Evolutionary conservation across 1,284 basidiomycete genomes (phyloP).

Genomic region (Cutaneotrichosporon spelunceum): DNA sequence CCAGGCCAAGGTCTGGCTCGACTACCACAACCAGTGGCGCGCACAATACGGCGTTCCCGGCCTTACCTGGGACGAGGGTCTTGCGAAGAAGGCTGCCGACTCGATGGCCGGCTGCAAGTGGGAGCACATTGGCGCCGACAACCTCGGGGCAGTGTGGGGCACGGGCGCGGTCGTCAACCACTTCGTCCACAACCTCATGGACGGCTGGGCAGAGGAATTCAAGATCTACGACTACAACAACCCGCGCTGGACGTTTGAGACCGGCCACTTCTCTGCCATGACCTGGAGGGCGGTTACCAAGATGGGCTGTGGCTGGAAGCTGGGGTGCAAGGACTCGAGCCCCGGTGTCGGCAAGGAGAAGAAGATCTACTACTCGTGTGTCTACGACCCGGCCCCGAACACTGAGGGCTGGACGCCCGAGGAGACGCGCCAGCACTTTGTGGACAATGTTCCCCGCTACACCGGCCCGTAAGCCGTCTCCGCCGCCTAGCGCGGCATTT

Average conservation of each 20-base stretch:
- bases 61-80: slow-evolving; percentile 10
- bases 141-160: slow-evolving; percentile 5
- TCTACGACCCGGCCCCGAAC: slow-evolving; percentile 1
- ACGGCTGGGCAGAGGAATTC: slow-evolving; percentile 18
- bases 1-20: slow-evolving; percentile 11
- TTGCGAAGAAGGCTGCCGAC: slow-evolving; percentile 3
- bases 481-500: not conserved
- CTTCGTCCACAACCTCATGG: not conserved
- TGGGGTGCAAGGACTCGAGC: slow-evolving; percentile 3
- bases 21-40: slow-evolving; percentile 19
- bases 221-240: slow-evolving; percentile 26
- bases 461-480: not conserved
- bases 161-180: not conserved
- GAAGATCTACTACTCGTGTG: not conserved
- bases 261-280: slow-evolving; percentile 45
- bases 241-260: slow-evolving; percentile 25
- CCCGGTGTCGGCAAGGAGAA: not conserved
- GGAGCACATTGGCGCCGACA: slow-evolving; percentile 13
- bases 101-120: not conserved
- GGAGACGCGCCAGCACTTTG: not conserved
- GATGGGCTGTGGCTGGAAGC: slow-evolving; percentile 38
- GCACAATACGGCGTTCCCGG: slow-evolving; percentile 11
- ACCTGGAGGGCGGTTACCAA: slow-evolving; percentile 45
- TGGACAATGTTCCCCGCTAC: not conserved
- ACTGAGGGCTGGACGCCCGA: too few relatives aligned